Evolutionary conservation across 352 stramenopile species (phyloP).

Genomic region (Globisporangium abappressorium): DNA sequence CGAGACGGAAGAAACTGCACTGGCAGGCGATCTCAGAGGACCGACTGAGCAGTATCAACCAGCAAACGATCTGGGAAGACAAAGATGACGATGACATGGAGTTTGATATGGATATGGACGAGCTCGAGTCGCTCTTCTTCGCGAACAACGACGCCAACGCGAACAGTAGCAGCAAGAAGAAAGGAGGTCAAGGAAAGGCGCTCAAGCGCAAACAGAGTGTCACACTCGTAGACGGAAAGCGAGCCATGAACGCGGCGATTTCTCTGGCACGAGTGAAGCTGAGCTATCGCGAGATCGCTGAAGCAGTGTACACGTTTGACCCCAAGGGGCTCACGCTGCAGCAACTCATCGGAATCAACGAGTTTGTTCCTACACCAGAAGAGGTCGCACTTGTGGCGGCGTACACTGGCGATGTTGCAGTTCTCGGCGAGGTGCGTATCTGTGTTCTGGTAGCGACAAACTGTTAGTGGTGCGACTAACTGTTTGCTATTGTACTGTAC

Average conservation of each 20-base stretch:
- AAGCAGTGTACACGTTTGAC: conserved; percentile 70
- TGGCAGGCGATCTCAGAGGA: conserved; percentile 87
- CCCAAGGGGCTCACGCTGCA: conserved; percentile 56
- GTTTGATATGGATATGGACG: conserved; percentile 87
- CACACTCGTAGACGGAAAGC: conserved; percentile 93
- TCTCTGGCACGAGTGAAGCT: conserved; percentile 94
- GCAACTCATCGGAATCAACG: conserved; percentile 87
- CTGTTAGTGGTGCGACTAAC: not conserved
- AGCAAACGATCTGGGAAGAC: conserved; percentile 82
- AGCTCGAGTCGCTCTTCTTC: conserved; percentile 87
- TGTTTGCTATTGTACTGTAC: not conserved
- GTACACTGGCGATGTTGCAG: conserved; percentile 68
- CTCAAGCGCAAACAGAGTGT: conserved; percentile 83
- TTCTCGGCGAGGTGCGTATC: conserved; percentile 62
- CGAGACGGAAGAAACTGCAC: conserved; percentile 84
- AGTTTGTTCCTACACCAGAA: conserved; percentile 93
- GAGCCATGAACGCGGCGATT: conserved; percentile 97
- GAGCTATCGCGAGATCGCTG: conserved; percentile 86
- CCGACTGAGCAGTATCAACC: conserved; percentile 63
- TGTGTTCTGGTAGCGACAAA: not conserved
- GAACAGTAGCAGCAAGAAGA: conserved; percentile 45
- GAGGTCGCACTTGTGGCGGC: conserved; percentile 80
- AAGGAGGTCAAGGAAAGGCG: conserved; percentile 27
- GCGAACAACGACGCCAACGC: conserved; percentile 41
- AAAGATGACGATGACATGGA: conserved; percentile 62